Conservation (phyloP, 2,329 filamentous ascomycete species). For the Aspergillus sp. region DNA sequence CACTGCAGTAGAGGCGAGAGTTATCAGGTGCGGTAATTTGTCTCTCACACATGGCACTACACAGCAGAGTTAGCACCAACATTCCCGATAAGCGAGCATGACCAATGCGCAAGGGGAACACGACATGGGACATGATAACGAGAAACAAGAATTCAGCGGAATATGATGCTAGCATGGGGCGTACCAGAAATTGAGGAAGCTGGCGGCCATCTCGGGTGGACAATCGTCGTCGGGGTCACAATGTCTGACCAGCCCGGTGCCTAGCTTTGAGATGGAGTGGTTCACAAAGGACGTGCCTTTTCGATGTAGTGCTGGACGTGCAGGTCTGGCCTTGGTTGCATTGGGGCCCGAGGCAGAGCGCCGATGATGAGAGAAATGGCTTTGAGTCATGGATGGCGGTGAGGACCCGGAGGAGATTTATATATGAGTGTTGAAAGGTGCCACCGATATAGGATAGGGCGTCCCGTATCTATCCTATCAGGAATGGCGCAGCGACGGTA, state of each 20-base stretch:
- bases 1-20: conserved; percentile 62
- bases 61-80: conserved; percentile 24
- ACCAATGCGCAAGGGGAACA: conserved; percentile 17
- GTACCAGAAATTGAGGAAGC: conserved; percentile 47
- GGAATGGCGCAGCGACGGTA: conserved; percentile 17
- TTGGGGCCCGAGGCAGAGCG: conserved; percentile 31
- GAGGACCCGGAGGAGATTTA: conserved; percentile 20
- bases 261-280: conserved; percentile 32
- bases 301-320: conserved; percentile 32
- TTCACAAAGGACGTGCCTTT: conserved; percentile 29
- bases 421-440: conserved; percentile 15
- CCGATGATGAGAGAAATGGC: conserved; percentile 25
- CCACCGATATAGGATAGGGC: conserved; percentile 1
- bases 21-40: conserved; percentile 62
- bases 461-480: conserved; percentile 6
- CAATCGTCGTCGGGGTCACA: conserved; percentile 24
- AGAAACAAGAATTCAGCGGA: conserved; percentile 1
- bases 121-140: conserved; percentile 17
- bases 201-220: conserved; percentile 40
- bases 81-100: conserved; percentile 19
- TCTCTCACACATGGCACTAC: conserved; percentile 62
- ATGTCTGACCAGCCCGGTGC: conserved; percentile 25
- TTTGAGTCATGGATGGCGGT: conserved; percentile 41
- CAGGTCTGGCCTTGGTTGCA: conserved; percentile 28
- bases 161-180: conserved; percentile 12